A percentile compares a stretch with the other conserved stretches of the same genome.
phyloP scores from a whole-genome alignment of 371 early-diverging fungal genomes.

The Mortierella polycephala region DNA sequence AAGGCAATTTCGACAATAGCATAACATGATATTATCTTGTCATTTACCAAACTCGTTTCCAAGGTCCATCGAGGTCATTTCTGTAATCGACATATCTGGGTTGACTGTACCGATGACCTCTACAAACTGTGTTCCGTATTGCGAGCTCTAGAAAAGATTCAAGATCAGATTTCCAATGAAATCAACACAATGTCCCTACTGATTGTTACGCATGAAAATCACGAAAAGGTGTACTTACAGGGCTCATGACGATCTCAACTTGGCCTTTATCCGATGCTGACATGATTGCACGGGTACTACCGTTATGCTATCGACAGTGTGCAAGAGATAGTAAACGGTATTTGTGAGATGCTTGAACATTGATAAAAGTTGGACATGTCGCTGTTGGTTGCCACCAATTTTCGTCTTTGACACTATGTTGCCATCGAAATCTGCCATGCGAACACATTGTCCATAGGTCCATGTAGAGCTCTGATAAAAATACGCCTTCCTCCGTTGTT shows the following conservation, averaged over 20 bases:
- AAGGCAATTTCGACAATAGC: background rate
- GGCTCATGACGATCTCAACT: constrained; percentile 29
- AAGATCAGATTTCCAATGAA: background rate
- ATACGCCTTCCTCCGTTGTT: too few relatives aligned
- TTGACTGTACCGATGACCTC: constrained; percentile 50
- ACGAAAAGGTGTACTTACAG: constrained; percentile 7
- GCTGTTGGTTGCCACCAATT: background rate
- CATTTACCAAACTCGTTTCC: constrained; percentile 44
- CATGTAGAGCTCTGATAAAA: too few relatives aligned
- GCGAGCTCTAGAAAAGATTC: constrained; percentile 15
- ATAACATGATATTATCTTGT: background rate
- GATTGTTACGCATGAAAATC: background rate
- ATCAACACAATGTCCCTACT: too few relatives aligned
- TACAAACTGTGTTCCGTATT: constrained; percentile 32
- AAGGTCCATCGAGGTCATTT: constrained; percentile 33
- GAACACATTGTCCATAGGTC: too few relatives aligned
- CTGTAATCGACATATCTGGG: constrained; percentile 20
- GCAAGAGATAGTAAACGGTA: too few relatives aligned
- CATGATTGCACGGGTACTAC: constrained; percentile 11
- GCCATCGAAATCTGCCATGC: too few relatives aligned
- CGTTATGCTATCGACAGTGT: constrained; percentile 27
- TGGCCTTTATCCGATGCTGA: constrained; percentile 42
- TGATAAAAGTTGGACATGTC: too few relatives aligned
- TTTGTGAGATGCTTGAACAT: too few relatives aligned
- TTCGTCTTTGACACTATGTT: too few relatives aligned